Evolutionary conservation across 2,329 filamentous ascomycete genomes (phyloP).

Genomic region (Fusarium longipes): DNA sequence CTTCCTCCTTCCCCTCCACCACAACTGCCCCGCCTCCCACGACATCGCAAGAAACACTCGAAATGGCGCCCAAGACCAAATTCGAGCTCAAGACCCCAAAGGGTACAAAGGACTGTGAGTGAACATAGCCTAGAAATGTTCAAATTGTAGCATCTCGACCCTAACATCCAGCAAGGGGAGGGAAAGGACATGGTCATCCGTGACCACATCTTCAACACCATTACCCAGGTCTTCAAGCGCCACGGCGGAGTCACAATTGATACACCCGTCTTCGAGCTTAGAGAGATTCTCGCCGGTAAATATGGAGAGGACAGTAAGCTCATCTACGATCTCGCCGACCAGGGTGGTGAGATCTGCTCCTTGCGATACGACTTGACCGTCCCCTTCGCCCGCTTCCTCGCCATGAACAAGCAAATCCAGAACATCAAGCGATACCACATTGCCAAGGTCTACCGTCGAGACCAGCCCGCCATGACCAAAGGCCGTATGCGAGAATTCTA

Average conservation of each 20-base stretch:
- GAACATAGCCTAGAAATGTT: background rate
- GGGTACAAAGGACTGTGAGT: conserved; percentile 84
- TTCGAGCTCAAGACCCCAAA: conserved; percentile 82
- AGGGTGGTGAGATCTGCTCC: conserved; percentile 80
- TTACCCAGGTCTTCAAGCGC: conserved; percentile 83
- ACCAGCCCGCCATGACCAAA: conserved; percentile 77
- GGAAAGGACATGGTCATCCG: conserved; percentile 83
- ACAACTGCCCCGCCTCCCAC: conserved; percentile 43
- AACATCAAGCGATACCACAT: conserved; percentile 96
- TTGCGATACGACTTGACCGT: conserved; percentile 90
- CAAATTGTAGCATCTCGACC: background rate
- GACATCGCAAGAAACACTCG: conserved; percentile 30
- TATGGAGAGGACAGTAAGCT: conserved; percentile 94
- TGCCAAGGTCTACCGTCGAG: conserved; percentile 77
- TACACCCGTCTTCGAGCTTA: conserved; percentile 86
- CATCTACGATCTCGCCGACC: conserved; percentile 89
- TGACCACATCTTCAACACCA: conserved; percentile 81
- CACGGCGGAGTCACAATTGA: conserved; percentile 84
- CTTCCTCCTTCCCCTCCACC: conserved; percentile 22
- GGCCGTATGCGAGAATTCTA: conserved; percentile 96
- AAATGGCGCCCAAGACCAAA: conserved; percentile 49
- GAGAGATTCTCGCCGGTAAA: conserved; percentile 87
- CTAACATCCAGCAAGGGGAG: conserved; percentile 59
- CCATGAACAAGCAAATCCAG: conserved; percentile 86
- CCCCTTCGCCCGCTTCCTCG: conserved; percentile 90